A percentile compares a stretch with the other conserved stretches of the same genome.
Conservation (phyloP, 345 rosid genomes). For the Trapa bicornis region DNA sequence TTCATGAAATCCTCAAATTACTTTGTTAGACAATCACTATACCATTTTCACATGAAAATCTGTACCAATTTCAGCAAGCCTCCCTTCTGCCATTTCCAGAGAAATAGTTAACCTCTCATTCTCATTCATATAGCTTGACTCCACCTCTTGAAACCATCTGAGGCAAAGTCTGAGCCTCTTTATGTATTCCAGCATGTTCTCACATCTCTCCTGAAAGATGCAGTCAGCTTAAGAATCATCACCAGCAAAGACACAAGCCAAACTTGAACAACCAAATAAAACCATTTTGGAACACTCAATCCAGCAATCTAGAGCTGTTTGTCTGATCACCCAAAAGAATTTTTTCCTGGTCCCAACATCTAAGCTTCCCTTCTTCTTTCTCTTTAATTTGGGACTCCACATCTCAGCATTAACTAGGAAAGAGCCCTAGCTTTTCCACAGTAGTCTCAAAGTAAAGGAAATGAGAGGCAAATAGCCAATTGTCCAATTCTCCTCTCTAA, state of each 20-base stretch:
- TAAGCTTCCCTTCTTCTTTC: no score
- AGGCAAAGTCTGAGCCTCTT: conserved; percentile 84
- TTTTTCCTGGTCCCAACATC: no score
- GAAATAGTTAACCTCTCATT: conserved; percentile 64
- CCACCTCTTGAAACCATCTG: conserved; percentile 95
- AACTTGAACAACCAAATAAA: background rate
- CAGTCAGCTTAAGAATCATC: conserved; percentile 14
- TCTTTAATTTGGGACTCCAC: no score
- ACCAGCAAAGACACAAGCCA: background rate
- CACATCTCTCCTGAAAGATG: conserved; percentile 75
- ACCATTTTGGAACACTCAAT: background rate
- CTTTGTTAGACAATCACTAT: background rate
- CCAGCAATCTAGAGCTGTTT: background rate
- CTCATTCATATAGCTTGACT: conserved; percentile 66
- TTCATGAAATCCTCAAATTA: background rate
- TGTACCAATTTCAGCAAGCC: conserved; percentile 75
- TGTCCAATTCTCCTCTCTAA: no score
- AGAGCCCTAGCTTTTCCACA: no score
- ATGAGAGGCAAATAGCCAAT: background rate
- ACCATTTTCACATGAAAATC: background rate
- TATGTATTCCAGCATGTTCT: conserved; percentile 85
- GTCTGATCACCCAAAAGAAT: no score
- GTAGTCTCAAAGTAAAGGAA: background rate
- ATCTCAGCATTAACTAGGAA: background rate
- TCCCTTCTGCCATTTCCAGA: conserved; percentile 53